Conservation (phyloP, 2,329 filamentous ascomycete species). For the Cladosporium cucumerinum region DNA sequence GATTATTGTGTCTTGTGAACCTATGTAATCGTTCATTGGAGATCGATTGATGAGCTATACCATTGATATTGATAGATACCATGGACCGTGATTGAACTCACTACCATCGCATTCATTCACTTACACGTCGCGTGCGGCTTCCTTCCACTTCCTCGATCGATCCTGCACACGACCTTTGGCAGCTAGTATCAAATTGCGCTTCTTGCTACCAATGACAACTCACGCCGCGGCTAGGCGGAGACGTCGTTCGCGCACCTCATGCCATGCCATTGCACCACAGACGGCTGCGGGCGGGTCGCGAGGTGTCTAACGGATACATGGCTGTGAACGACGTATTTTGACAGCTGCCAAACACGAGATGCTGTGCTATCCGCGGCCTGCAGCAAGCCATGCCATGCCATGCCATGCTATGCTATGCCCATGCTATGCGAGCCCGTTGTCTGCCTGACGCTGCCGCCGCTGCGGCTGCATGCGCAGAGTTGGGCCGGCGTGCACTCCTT, state of each 20-base stretch:
- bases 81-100: neutral
- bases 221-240: conserved; percentile 2
- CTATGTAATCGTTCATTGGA: neutral
- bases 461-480: conserved; percentile 7
- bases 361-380: conserved; percentile 8
- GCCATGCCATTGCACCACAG: conserved; percentile 8
- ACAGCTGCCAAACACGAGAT: conserved; percentile 12
- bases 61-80: neutral
- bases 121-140: neutral
- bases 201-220: neutral
- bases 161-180: conserved; percentile 1
- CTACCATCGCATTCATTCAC: neutral
- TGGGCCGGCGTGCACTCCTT: conserved; percentile 6
- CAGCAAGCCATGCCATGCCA: neutral
- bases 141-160: neutral
- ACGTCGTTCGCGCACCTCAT: conserved; percentile 12
- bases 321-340: conserved; percentile 3
- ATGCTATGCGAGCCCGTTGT: conserved; percentile 4
- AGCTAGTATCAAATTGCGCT: neutral
- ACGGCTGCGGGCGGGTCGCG: neutral
- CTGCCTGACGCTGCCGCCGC: conserved; percentile 6
- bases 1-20: neutral
- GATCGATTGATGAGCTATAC: neutral
- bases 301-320: neutral
- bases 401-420: neutral